Evolutionary conservation across 148 eudicot species (phyloP), one percentile per base, ranked within the genome.

Genomic region (Salicornia ramosissima): DNA sequence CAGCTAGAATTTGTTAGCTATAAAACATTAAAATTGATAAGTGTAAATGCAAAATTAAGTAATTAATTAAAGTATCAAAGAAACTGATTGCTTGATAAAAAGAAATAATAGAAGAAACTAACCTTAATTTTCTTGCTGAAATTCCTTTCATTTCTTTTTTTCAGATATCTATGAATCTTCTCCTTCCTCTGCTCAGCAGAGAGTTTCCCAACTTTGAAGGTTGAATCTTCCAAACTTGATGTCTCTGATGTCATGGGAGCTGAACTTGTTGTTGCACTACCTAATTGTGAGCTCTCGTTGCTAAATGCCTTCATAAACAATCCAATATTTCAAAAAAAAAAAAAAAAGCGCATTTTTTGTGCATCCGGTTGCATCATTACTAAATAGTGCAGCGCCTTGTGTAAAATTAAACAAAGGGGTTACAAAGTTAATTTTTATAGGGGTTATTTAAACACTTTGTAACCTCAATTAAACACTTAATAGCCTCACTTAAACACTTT

Each of bases 71-170:
- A 3, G 40, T n/a, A 36, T 36, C 8, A 36, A 36, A 36, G n/a
- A 36, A 36, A 36, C 40, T 36, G 34, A 2, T 19, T 34, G 18
- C 19, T 4, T 19, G 19, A 42, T 3, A 42, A 52, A 12, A 21
- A 26, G 12, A 15, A 26, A 66, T 70, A 47, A 42, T 25, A 50
- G 21, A 66, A 8, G 40, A 67, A 74, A 22, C 30, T n/a, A 31
- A 90, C 98, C 96, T 92, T 92, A 29, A 92, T 92, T 84, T 90
- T 92, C 86, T 92, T 92, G 90, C 86, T 90, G 68, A 92, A 92
- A 64, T 92, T 92, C 80, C 98, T 86, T 71, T 90, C 86, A 45
- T 88, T 92, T 55, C 91, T 85, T 73, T 92, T 92, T 86, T 90
- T 88, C 84, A 88, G 60, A 89, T 92, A 92, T 65, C 94, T 81